Percentiles rank a stretch among this genome's conserved stretches.
phyloP scores from a whole-genome alignment of 495 filamentous ascomycete species.

The Parmelia sp. region DNA sequence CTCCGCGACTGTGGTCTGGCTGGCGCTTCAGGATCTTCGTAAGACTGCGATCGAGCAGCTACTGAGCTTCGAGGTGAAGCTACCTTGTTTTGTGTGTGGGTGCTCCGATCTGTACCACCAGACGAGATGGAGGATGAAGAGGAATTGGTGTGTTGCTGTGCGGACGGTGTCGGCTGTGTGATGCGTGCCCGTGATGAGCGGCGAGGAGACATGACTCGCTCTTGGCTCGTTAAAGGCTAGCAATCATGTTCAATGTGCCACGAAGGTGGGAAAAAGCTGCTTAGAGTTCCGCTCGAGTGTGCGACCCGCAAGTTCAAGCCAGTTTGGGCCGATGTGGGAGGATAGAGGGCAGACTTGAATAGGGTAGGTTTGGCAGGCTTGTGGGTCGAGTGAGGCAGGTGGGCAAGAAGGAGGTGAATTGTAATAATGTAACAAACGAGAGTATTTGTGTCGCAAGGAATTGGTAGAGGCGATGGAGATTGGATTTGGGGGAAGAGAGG shows the following conservation, averaged over 20 bases:
- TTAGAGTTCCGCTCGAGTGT: conserved; percentile 2
- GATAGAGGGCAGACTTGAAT: conserved; percentile 2
- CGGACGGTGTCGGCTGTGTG: conserved; percentile 61
- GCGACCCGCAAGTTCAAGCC: background rate
- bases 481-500: background rate
- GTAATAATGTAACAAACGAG: background rate
- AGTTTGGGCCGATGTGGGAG: conserved; percentile 7
- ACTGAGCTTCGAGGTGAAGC: conserved; percentile 66
- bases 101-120: conserved; percentile 60
- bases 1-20: conserved; percentile 62
- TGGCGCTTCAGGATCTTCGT: conserved; percentile 57
- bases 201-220: conserved; percentile 58
- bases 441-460: background rate
- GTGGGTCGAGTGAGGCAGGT: background rate
- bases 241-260: conserved; percentile 1
- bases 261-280: background rate
- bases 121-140: conserved; percentile 70
- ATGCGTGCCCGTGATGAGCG: conserved; percentile 87
- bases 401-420: background rate
- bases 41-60: conserved; percentile 71
- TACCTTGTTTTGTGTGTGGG: conserved; percentile 63
- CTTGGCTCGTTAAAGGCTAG: conserved; percentile 4
- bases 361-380: background rate
- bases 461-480: background rate
- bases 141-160: conserved; percentile 64